Evolutionary conservation across 495 filamentous ascomycete genomes (phyloP).

Genomic region (Penicillium arizonense): DNA sequence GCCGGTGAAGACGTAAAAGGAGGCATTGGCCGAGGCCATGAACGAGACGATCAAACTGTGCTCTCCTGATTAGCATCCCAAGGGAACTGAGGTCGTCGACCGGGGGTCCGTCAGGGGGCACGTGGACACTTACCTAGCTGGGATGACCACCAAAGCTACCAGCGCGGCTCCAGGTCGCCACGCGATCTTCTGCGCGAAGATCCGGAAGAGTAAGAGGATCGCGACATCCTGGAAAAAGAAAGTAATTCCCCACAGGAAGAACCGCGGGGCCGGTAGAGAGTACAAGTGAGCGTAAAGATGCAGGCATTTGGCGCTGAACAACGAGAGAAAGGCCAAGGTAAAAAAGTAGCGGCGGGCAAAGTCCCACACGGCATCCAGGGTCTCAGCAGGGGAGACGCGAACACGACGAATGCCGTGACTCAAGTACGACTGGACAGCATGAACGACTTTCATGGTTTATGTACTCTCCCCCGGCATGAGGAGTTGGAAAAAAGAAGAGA

Average conservation of each 20-base stretch:
- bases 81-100: not conserved
- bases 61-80: not conserved
- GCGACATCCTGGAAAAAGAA: slow-evolving; percentile 42
- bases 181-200: slow-evolving; percentile 23
- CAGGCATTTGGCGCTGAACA: slow-evolving; percentile 33
- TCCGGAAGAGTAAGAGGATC: slow-evolving; percentile 30
- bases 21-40: slow-evolving; percentile 37
- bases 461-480: not conserved
- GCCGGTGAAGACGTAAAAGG: slow-evolving; percentile 38
- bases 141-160: slow-evolving; percentile 23
- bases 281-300: slow-evolving; percentile 39
- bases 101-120: not conserved
- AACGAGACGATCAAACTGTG: slow-evolving; percentile 32
- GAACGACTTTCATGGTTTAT: slow-evolving; percentile 15
- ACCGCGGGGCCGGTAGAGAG: slow-evolving; percentile 29
- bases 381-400: slow-evolving; percentile 17
- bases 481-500: not conserved
- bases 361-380: slow-evolving; percentile 31
- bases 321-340: slow-evolving; percentile 30
- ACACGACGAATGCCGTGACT: slow-evolving; percentile 12
- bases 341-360: slow-evolving; percentile 38
- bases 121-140: slow-evolving; percentile 32
- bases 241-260: slow-evolving; percentile 35
- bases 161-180: slow-evolving; percentile 22
- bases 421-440: slow-evolving; percentile 8